These are phyloP conservation scores for Ceratocystiopsis sp. DNA, from an alignment of 2,329 filamentous ascomycete species.

Conservation along the genomic window DNA sequence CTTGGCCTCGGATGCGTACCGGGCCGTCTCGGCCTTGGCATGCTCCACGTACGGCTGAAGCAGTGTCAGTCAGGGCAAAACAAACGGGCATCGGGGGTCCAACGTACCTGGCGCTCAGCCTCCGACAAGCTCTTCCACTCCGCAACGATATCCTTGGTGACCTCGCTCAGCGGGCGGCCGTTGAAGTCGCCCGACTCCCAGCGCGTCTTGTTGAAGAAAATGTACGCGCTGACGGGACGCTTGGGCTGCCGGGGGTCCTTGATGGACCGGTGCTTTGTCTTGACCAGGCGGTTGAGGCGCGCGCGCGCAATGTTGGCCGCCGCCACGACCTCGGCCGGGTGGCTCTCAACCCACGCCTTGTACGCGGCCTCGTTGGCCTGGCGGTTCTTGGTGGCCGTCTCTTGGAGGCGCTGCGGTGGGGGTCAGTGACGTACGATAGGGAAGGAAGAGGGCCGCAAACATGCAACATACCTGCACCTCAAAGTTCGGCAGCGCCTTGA, in stretches of 20 bases:
- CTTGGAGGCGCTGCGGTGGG: constrained; percentile 20
- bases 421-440: neutral
- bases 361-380: constrained; percentile 21
- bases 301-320: constrained; percentile 31
- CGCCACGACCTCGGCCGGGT: constrained; percentile 22
- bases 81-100: too few relatives aligned
- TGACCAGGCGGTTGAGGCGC: constrained; percentile 20
- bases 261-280: constrained; percentile 17
- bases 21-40: constrained; percentile 13
- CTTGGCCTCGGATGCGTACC: constrained; percentile 16
- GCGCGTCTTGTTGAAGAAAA: constrained; percentile 21
- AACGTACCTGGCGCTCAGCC: constrained; percentile 25
- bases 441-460: too few relatives aligned
- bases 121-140: constrained; percentile 28
- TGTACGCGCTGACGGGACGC: constrained; percentile 16
- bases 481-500: constrained; percentile 20
- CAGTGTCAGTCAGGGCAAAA: neutral
- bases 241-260: constrained; percentile 32
- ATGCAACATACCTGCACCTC: constrained; percentile 26
- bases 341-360: constrained; percentile 31
- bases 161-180: constrained; percentile 7
- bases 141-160: constrained; percentile 11
- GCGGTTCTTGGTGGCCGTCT: constrained; percentile 22
- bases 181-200: constrained; percentile 16
- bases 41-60: constrained; percentile 20